Conservation (phyloP, 768 basidiomycete species). For the Rhodotorula graminis region DNA sequence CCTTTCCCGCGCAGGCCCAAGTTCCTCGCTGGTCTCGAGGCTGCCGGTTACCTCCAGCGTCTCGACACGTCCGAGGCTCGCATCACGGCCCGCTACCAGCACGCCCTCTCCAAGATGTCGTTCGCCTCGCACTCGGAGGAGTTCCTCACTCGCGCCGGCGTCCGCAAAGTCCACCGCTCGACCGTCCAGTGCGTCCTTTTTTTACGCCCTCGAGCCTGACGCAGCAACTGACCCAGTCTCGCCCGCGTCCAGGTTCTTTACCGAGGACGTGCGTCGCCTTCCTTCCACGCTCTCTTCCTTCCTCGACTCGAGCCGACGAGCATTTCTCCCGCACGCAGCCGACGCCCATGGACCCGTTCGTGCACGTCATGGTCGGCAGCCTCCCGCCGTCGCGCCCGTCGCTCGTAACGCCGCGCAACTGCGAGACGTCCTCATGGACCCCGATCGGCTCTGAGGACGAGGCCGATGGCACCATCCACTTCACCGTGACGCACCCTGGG, state of each 20-base stretch:
- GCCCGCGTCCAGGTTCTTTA: slow-evolving; percentile 21
- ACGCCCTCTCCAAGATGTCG: slow-evolving; percentile 31
- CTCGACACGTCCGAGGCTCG: slow-evolving; percentile 32
- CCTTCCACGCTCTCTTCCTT: too few species aligned
- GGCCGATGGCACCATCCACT: slow-evolving; percentile 27
- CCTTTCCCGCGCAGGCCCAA: slow-evolving; percentile 5
- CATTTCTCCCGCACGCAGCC: background rate
- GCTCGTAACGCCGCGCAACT: slow-evolving; percentile 13
- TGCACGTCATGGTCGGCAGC: slow-evolving; percentile 34
- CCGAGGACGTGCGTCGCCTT: slow-evolving; percentile 14
- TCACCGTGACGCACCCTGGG: slow-evolving; percentile 22
- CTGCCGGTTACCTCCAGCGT: slow-evolving; percentile 35
- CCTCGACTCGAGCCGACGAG: too few species aligned
- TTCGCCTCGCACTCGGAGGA: slow-evolving; percentile 34
- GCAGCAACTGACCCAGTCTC: background rate
- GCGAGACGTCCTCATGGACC: slow-evolving; percentile 2
- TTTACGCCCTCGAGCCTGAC: background rate
- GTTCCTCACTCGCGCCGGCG: slow-evolving; percentile 32
- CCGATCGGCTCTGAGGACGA: slow-evolving; percentile 10
- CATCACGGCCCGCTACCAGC: slow-evolving; percentile 38
- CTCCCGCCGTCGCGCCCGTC: slow-evolving; percentile 20
- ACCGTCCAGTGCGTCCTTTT: slow-evolving; percentile 19
- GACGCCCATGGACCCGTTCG: slow-evolving; percentile 30
- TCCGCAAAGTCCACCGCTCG: slow-evolving; percentile 34
- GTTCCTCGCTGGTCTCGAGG: slow-evolving; percentile 35